Base-by-base conservation (phyloP, 768 basidiomycete species). In the Harrya chromipes region DNA sequence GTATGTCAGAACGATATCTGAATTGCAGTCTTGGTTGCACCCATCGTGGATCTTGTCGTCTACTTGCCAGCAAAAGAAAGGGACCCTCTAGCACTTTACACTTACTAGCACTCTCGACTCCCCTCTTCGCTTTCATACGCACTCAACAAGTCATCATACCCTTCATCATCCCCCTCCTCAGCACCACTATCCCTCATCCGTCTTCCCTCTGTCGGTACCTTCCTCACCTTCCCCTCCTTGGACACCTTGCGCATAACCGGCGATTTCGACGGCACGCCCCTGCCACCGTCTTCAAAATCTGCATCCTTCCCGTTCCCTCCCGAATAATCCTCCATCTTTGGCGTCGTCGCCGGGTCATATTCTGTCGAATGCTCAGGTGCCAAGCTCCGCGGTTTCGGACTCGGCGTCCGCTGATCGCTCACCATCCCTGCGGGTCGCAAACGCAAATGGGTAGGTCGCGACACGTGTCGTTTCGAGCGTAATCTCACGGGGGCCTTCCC, bases 71-170 rank as follows among this genome's bases (percentile, higher is more conserved):
- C n/a, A n/a, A n/a, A n/a, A n/a, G n/a, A 24, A n/a, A 9, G 26
- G 26, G 6, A 26, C 26, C 17, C 1, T 41, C 34, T 16, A 26
- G 26, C 26, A 35, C 35, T 23, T 9, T 40, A 33, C n/a, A 26
- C 43, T 60, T 60, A 6, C 6, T 23, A 23, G 23, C 23, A 69
- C 43, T 64, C 59, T n/a, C 41, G 62, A 31, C 63, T 62, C 26
- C 72, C 74, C 45, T 83, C 84, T 61, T 88, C 87, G 60, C 87
- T 88, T 69, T 90, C 87, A 59, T 90, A 90, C 17, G 87, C 87
- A 62, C 84, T 88, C 51, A 90, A 66, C 47, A 90, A 61, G 12
- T 89, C 88, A 56, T 84, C 86, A 47, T 88, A 89, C 4, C 85
- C 80, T 46, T 77, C 76, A 56, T 90, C 88, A 51, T 89, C 87